Evolutionary conservation across 805 yeast species (phyloP).

Genomic region (Metschnikowia continentalis): DNA sequence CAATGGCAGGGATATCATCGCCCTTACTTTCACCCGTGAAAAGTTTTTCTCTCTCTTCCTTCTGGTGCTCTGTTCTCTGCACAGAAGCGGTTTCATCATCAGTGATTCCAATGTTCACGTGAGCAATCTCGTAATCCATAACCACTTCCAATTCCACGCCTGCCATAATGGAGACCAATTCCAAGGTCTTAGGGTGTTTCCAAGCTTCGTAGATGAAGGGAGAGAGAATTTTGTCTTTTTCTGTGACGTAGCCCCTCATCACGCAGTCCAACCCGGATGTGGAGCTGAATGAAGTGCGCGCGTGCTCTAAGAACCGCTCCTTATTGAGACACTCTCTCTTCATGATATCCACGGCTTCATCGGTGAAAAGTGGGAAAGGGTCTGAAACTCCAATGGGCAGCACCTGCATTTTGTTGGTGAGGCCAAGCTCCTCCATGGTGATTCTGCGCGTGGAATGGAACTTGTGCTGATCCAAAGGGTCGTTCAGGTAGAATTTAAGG

Average conservation of each 20-base stretch:
- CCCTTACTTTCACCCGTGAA: conserved; percentile 21
- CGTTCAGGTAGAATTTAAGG: conserved; percentile 25
- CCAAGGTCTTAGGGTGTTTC: conserved; percentile 55
- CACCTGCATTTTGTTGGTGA: conserved; percentile 43
- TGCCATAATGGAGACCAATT: conserved; percentile 53
- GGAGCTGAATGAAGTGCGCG: conserved; percentile 39
- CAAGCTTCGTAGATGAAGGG: conserved; percentile 56
- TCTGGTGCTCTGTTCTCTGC: conserved; percentile 19
- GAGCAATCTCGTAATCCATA: conserved; percentile 59
- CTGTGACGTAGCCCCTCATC: conserved; percentile 48
- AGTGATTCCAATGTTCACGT: conserved; percentile 47
- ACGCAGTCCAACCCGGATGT: conserved; percentile 48
- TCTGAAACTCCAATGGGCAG: conserved; percentile 54
- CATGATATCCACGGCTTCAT: conserved; percentile 57
- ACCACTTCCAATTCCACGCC: conserved; percentile 51
- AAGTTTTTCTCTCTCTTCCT: conserved; percentile 7
- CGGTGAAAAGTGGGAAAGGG: conserved; percentile 59
- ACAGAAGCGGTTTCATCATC: conserved; percentile 30
- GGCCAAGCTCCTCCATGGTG: conserved; percentile 49
- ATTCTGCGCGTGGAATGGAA: conserved; percentile 33
- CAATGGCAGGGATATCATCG: conserved; percentile 48
- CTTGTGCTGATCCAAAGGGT: conserved; percentile 33
- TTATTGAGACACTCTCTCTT: conserved; percentile 49
- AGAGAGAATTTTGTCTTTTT: conserved; percentile 26
- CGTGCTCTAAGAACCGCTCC: conserved; percentile 43